These are phyloP conservation scores for Phytophthora sp. DNA, from an alignment of 352 stramenopile genomes.

Conservation along the genomic window DNA sequence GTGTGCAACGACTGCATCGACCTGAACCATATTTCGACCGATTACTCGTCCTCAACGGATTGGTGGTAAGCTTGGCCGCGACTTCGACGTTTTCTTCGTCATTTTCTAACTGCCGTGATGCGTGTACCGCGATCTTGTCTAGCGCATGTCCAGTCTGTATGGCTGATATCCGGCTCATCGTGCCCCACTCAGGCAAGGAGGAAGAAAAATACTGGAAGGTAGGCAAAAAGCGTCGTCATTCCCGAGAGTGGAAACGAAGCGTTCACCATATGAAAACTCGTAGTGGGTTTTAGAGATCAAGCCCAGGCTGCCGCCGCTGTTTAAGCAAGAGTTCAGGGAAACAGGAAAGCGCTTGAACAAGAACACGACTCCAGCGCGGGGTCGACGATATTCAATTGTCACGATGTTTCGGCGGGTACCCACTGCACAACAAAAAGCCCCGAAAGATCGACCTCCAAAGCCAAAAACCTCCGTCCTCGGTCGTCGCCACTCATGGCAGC, in stretches of 20 bases:
- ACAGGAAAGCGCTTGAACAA: conserved; percentile 20
- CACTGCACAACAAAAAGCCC: not conserved
- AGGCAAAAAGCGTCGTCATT: too few species aligned
- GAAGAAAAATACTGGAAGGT: conserved; percentile 66
- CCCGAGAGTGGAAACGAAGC: too few species aligned
- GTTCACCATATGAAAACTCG: too few species aligned
- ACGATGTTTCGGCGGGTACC: conserved; percentile 21
- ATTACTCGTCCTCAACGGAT: conserved; percentile 24
- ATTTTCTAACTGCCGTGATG: not conserved
- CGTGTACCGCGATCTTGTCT: conserved; percentile 1
- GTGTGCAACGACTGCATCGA: conserved; percentile 64
- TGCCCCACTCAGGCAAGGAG: conserved; percentile 57
- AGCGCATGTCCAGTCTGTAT: conserved; percentile 74
- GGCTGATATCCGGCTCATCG: conserved; percentile 63
- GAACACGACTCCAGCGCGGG: not conserved
- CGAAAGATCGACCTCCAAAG: conserved; percentile 10
- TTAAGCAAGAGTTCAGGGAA: conserved; percentile 47
- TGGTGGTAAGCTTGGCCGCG: conserved; percentile 40
- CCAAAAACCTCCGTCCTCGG: conserved; percentile 9
- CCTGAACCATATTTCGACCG: conserved; percentile 44
- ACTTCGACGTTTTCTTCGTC: too few species aligned
- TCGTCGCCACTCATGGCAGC: conserved; percentile 33
- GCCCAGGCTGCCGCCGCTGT: conserved; percentile 49
- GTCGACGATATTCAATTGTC: conserved; percentile 18
- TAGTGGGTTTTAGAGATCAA: conserved; percentile 58